Evolutionary conservation across 192 early-diverging fungal species (phyloP), one percentile per base, ranked within the genome.

Genomic region (Phycomyces nitens): DNA sequence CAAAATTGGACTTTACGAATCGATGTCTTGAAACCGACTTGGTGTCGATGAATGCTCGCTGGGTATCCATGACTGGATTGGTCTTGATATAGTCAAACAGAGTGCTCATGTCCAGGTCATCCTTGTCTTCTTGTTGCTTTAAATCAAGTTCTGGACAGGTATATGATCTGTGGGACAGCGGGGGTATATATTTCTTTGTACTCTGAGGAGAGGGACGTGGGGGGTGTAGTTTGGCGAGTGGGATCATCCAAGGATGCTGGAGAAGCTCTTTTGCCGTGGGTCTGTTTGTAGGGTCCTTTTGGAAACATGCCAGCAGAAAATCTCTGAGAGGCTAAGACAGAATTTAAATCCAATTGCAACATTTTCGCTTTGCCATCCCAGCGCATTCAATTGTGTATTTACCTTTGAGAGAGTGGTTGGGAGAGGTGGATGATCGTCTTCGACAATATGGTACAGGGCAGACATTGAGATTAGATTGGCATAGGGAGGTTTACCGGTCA

Each of bases 401-500:
- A 20, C 64, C 23, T 85, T 71, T 0, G 93, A 92, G 22, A 92
- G 80, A 9, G 82, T 80, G 16, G 80, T 82, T 21, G 96, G 96
- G 9, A 96, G 69, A 23, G 94, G 93, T 20, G 94, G 94, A 53
- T 84, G 77, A 26, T 94, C 91, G 58, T 93, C 92, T 64, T 94
- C 93, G 2, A 96, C 96, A 60, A 99, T 97, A 58, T 87, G 83
- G 75, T 92, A 99, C 9, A 99, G 76, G 1, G 92, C 91, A 1
- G 94, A 82, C 89, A 97, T 90, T n/a, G 91, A 82, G 34, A 92
- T 79, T 40, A 96, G 68, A 10, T 86, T 82, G 6, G 86, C 80
- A 71, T 96, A 99, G 0, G 96, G 96, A 16, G 96, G 96, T 54
- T 89, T 86, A 21, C 96, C 96, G 0, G 94, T 92, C 23, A 96